phyloP scores from a whole-genome alignment of 495 filamentous ascomycete species.

The Lichina pygmaea region DNA sequence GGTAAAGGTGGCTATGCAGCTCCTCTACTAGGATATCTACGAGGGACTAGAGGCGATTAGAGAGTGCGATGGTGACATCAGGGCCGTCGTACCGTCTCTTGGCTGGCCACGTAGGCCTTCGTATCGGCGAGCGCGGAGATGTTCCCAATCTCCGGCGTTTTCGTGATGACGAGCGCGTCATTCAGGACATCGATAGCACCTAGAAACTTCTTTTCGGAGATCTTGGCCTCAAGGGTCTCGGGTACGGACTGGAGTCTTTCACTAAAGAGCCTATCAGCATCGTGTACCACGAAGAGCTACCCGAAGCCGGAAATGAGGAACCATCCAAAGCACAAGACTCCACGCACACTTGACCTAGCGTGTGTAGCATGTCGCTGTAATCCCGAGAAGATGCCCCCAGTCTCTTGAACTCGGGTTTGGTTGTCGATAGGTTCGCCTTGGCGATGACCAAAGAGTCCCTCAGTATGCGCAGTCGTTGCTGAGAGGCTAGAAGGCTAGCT shows the following conservation, averaged over 20 bases:
- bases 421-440: slow-evolving; percentile 55
- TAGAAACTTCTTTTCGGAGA: slow-evolving; percentile 89
- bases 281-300: background rate
- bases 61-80: background rate
- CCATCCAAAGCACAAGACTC: background rate
- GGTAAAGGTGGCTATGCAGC: slow-evolving; percentile 85
- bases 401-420: slow-evolving; percentile 77
- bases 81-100: slow-evolving; percentile 32
- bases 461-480: slow-evolving; percentile 55
- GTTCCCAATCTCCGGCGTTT: slow-evolving; percentile 68
- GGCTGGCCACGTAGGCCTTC: slow-evolving; percentile 67
- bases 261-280: slow-evolving; percentile 6
- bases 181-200: slow-evolving; percentile 79
- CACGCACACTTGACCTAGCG: slow-evolving; percentile 40
- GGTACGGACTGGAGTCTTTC: slow-evolving; percentile 78
- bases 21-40: slow-evolving; percentile 93
- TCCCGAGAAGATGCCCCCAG: slow-evolving; percentile 62
- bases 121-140: slow-evolving; percentile 76
- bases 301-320: background rate
- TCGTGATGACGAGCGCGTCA: slow-evolving; percentile 54
- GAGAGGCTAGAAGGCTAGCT: slow-evolving; percentile 67
- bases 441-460: slow-evolving; percentile 63
- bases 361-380: slow-evolving; percentile 75
- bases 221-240: slow-evolving; percentile 72
- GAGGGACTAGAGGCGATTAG: slow-evolving; percentile 22